Evolutionary conservation across 352 stramenopile genomes (phyloP).

Genomic region (Pythium aphanidermatum): DNA sequence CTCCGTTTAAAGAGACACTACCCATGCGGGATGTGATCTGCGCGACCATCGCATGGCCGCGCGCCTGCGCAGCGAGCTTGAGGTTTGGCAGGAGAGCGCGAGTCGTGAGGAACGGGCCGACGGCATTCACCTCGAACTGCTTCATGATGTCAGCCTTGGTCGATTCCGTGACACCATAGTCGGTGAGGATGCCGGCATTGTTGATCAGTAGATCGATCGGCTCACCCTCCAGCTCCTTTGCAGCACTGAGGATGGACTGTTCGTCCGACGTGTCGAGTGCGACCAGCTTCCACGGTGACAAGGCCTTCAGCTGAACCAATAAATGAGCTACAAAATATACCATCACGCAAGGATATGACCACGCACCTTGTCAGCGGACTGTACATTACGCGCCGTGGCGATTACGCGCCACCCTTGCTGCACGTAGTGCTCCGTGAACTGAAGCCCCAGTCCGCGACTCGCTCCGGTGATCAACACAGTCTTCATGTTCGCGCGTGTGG

Average conservation of each 20-base stretch:
- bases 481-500: constrained; percentile 10
- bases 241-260: constrained; percentile 14
- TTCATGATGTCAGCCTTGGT: constrained; percentile 21
- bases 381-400: constrained; percentile 16
- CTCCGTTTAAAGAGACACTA: constrained; percentile 9
- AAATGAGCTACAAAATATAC: no score
- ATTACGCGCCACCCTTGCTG: constrained; percentile 22
- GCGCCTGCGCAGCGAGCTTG: constrained; percentile 1
- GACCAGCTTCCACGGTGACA: constrained; percentile 14
- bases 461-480: constrained; percentile 31
- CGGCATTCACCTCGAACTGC: constrained; percentile 28
- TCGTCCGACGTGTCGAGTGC: constrained; percentile 18
- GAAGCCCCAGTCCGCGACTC: constrained; percentile 23
- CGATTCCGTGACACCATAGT: constrained; percentile 2
- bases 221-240: constrained; percentile 4
- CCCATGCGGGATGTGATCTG: constrained; percentile 12
- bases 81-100: constrained; percentile 12
- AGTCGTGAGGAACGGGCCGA: constrained; percentile 29
- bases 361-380: constrained; percentile 12
- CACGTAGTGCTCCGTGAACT: constrained; percentile 24
- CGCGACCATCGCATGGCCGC: constrained; percentile 12
- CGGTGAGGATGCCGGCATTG: constrained; percentile 28
- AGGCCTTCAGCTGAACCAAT: not conserved
- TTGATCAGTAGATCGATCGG: constrained; percentile 36
- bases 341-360: no score